Percentiles rank a stretch among this genome's conserved stretches.
Evolutionary conservation across 83 land plant species (phyloP).

Genomic region (Picea mariana): DNA sequence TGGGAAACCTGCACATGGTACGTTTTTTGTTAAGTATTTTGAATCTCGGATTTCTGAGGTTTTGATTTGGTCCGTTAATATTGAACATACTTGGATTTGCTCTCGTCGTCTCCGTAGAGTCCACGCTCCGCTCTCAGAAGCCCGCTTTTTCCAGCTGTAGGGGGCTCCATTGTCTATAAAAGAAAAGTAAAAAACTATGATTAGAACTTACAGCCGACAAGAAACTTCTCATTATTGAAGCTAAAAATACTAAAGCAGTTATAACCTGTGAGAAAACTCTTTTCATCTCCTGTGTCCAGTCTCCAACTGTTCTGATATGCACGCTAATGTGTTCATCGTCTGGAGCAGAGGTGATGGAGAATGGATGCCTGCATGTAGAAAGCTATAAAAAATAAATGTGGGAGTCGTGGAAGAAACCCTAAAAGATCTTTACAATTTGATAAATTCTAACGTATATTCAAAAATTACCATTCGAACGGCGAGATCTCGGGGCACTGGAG

Average conservation of each 20-base stretch:
- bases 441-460: neutral
- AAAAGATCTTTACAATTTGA: neutral
- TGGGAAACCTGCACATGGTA: conserved; percentile 23
- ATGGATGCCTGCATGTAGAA: conserved; percentile 65
- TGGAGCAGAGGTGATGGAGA: conserved; percentile 85
- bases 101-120: neutral
- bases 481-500: conserved; percentile 78
- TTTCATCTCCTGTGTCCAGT: conserved; percentile 71
- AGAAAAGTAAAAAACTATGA: neutral
- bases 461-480: conserved; percentile 68
- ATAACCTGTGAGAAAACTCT: neutral
- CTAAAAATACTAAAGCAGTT: neutral
- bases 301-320: conserved; percentile 74
- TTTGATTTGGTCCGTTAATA: neutral
- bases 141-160: neutral
- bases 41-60: neutral
- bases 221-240: too few relatives aligned
- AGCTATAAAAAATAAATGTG: too few relatives aligned
- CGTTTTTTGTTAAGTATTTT: neutral
- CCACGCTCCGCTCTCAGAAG: neutral
- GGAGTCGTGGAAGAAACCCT: neutral
- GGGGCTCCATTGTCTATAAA: neutral
- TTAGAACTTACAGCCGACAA: neutral
- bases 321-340: conserved; percentile 73
- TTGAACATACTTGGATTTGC: neutral